phyloP scores from a whole-genome alignment of 1,284 basidiomycete species.

The Paramarasmius palmivorus region DNA sequence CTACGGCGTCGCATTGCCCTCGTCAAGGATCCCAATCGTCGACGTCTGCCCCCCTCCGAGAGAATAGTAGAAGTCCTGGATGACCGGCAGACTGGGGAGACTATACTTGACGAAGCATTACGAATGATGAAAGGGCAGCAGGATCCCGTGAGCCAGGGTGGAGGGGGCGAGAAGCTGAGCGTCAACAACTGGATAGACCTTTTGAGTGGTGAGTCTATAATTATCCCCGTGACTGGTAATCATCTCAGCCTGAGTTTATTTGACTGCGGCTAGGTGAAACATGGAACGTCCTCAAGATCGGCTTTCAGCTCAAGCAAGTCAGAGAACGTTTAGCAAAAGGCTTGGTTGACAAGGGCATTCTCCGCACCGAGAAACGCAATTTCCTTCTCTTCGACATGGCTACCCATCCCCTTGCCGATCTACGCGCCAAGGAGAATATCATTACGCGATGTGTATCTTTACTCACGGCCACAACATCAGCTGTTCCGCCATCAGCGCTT shows the following conservation, averaged over 20 bases:
- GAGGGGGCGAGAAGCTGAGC: conserved; percentile 69
- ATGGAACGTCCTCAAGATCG: conserved; percentile 99
- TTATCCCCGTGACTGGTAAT: not conserved
- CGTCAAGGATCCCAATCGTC: conserved; percentile 79
- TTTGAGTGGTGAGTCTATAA: conserved; percentile 71
- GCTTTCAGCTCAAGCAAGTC: conserved; percentile 96
- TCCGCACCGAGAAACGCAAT: conserved; percentile 97
- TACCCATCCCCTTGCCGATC: conserved; percentile 92
- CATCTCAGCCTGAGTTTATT: not conserved
- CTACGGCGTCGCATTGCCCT: conserved; percentile 88
- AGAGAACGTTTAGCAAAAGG: conserved; percentile 96
- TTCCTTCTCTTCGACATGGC: conserved; percentile 99
- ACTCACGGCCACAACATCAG: conserved; percentile 82
- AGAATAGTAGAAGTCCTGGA: conserved; percentile 90
- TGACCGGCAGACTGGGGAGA: conserved; percentile 90
- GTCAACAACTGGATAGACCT: conserved; percentile 93
- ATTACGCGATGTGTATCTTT: conserved; percentile 75
- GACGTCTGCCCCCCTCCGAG: conserved; percentile 78
- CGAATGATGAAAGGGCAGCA: conserved; percentile 86
- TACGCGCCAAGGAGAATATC: conserved; percentile 85
- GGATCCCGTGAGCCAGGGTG: conserved; percentile 27
- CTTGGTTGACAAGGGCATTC: conserved; percentile 93
- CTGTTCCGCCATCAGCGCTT: conserved; percentile 72
- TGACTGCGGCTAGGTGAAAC: conserved; percentile 76
- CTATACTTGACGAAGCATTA: conserved; percentile 92